Evolutionary conservation across 208 protist genomes (phyloP), one percentile per base, ranked within the genome.

Genomic region (Hexamita inflata): DNA sequence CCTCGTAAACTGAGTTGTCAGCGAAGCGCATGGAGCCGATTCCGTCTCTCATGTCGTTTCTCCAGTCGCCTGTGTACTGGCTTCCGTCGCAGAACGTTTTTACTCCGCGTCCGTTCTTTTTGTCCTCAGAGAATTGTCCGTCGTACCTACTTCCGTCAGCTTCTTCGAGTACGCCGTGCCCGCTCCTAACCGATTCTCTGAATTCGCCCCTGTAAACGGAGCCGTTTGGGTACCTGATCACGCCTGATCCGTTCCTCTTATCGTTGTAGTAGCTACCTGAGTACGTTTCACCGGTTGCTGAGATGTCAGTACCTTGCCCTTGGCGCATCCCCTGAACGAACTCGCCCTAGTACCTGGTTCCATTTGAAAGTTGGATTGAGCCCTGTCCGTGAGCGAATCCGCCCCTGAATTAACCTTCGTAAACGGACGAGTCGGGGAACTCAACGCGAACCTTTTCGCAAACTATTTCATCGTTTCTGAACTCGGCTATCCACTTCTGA

Each of bases 341-440:
- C 58, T 79, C 77, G 39, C 77, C 77, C 7, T 53, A 34, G 42
- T 77, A 79, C 28, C 74, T 57, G 28, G 39, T 53, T 15, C 77
- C 77, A 57, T 77, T 19, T 4, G 59, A n/a, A 28, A 40, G 34
- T 32, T 73, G 59, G 30, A 70, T 58, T 1, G 11, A 35, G 13
- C 74, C 74, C 9, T 34, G 9, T 28, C 74, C 74, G 29, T 77
- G 74, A 11, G 58, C 49, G 11, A 53, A 74, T 13, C 73, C 75
- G n/a, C n/a, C 42, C 19, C 40, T 39, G n/a, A 74, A 78, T 40
- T 4, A 73, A 11, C 75, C 75, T 28, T 78, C 75, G 32, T 78
- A 78, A 9, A 64, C 67, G 35, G 7, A n/a, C 2, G 28, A 15
- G 32, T 78, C 60, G 2, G 75, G 15, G 35, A 49, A 78, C 40